phyloP scores from a whole-genome alignment of 345 rosid genomes.

The Nasturtium officinale region DNA sequence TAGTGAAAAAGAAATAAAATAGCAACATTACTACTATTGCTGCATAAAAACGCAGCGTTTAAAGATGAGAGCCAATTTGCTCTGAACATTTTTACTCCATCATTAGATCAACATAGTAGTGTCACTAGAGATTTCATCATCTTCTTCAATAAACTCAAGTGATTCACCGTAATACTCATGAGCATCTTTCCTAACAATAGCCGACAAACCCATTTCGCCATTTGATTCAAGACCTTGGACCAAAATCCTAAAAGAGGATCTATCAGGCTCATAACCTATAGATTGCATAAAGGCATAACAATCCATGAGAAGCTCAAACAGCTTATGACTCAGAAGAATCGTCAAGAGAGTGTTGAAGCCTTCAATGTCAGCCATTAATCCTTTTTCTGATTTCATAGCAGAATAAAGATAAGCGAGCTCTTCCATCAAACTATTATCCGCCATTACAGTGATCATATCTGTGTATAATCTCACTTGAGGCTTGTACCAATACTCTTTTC shows the following conservation, averaged over 20 bases:
- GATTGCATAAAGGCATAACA: slow-evolving; percentile 66
- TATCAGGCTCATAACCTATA: slow-evolving; percentile 68
- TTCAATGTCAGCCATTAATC: slow-evolving; percentile 56
- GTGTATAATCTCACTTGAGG: slow-evolving; percentile 60
- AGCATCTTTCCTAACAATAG: slow-evolving; percentile 62
- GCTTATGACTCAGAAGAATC: slow-evolving; percentile 52
- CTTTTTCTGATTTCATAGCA: slow-evolving; percentile 50
- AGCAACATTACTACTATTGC: too few relatives aligned
- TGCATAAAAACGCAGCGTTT: too few relatives aligned
- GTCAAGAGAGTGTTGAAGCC: slow-evolving; percentile 55
- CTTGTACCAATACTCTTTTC: slow-evolving; percentile 74
- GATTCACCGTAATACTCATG: slow-evolving; percentile 58
- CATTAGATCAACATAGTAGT: slow-evolving; percentile 20
- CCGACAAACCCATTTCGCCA: slow-evolving; percentile 51
- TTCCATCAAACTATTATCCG: slow-evolving; percentile 53
- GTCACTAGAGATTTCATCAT: slow-evolving; percentile 41
- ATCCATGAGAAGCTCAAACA: slow-evolving; percentile 55
- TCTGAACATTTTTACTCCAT: background rate
- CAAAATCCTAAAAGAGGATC: slow-evolving; percentile 56
- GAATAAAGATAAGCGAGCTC: slow-evolving; percentile 51
- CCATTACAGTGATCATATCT: slow-evolving; percentile 60
- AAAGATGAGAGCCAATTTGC: too few relatives aligned
- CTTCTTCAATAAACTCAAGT: slow-evolving; percentile 53
- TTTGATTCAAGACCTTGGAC: slow-evolving; percentile 61
- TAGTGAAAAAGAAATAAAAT: too few relatives aligned